Conservation (phyloP, 345 rosid genomes). For the Bretschneidera sinensis region DNA sequence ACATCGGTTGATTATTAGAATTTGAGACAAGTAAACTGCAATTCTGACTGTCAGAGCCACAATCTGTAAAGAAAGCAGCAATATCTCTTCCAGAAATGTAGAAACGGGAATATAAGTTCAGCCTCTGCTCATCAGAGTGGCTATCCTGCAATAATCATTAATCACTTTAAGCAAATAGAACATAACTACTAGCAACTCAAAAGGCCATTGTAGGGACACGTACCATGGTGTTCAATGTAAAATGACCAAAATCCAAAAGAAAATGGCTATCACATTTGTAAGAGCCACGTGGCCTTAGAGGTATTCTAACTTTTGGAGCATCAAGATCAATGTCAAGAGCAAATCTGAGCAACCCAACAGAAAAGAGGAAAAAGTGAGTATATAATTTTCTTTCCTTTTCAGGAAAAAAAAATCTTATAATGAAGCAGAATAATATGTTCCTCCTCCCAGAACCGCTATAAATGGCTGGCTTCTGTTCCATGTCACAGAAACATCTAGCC, state of each 20-base stretch:
- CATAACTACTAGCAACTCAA: conserved; percentile 15
- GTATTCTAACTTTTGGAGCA: conserved; percentile 96
- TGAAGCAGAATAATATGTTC: not conserved
- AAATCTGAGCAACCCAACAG: conserved; percentile 53
- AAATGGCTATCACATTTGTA: conserved; percentile 71
- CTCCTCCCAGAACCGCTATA: not conserved
- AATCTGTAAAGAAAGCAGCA: conserved; percentile 84
- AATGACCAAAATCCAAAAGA: conserved; percentile 95
- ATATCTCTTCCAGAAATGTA: conserved; percentile 93
- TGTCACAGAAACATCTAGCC: conserved; percentile 13
- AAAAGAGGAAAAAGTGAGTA: conserved; percentile 4
- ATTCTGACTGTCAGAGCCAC: conserved; percentile 45
- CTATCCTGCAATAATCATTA: conserved; percentile 52
- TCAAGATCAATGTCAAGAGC: conserved; percentile 97
- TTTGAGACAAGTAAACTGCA: conserved; percentile 37
- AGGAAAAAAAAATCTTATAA: not conserved
- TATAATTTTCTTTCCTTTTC: not conserved
- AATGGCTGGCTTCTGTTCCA: conserved; percentile 9
- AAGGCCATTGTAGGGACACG: conserved; percentile 23
- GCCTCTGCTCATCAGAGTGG: conserved; percentile 68
- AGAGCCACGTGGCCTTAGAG: conserved; percentile 62
- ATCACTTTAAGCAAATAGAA: conserved; percentile 21
- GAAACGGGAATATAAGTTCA: conserved; percentile 84
- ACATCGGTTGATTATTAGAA: conserved; percentile 33
- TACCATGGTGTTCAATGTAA: conserved; percentile 83